Evolutionary conservation across 306 rosid genomes (phyloP).

Genomic region (Canavalia gladiata): DNA sequence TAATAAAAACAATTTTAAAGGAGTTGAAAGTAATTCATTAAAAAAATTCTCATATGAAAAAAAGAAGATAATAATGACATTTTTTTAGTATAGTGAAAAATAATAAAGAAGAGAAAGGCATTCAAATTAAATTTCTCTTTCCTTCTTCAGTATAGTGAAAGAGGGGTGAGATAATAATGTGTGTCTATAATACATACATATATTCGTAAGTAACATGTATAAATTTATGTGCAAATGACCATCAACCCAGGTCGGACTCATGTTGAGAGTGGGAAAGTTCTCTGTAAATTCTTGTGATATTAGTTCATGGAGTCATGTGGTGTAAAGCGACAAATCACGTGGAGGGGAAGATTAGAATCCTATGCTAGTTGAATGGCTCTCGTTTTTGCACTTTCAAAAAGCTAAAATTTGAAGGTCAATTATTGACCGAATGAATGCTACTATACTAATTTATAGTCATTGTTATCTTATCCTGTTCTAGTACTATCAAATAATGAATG

Average conservation of each 20-base stretch:
- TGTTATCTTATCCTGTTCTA: slow-evolving; percentile 37
- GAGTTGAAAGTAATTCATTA: neutral
- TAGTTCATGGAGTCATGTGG: slow-evolving; percentile 41
- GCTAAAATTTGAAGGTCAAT: slow-evolving; percentile 61
- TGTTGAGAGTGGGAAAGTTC: slow-evolving; percentile 58
- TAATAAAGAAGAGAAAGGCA: neutral
- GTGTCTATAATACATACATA: neutral
- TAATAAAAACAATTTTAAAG: neutral
- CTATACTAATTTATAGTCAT: slow-evolving; percentile 26
- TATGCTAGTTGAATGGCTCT: slow-evolving; percentile 68
- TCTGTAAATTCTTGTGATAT: slow-evolving; percentile 43
- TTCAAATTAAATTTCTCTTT: neutral
- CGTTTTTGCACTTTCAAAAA: slow-evolving; percentile 43
- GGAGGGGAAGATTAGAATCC: slow-evolving; percentile 72
- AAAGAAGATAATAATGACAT: neutral
- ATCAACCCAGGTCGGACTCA: slow-evolving; percentile 55
- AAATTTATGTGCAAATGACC: slow-evolving; percentile 30
- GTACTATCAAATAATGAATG: slow-evolving; percentile 49
- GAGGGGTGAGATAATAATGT: neutral
- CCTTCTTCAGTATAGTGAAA: too few relatives aligned
- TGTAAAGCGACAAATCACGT: slow-evolving; percentile 69
- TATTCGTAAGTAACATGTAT: neutral
- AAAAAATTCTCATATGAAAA: neutral
- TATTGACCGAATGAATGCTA: slow-evolving; percentile 55
- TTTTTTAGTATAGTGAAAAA: neutral